phyloP scores from a whole-genome alignment of 352 stramenopile species.

The Phytopythium oedochilum region DNA sequence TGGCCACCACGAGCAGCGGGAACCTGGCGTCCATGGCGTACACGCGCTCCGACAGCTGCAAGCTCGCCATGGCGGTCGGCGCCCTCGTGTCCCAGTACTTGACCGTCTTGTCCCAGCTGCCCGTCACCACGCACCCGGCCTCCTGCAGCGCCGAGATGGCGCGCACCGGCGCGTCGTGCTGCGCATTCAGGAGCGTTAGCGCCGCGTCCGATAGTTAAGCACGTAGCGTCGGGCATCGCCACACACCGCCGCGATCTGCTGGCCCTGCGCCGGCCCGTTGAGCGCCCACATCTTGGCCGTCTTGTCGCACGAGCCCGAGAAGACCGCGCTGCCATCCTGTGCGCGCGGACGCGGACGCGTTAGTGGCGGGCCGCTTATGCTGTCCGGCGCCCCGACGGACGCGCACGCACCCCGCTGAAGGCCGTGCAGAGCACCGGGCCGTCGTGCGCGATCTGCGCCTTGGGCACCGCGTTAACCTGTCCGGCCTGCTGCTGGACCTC shows the following conservation, averaged over 20 bases:
- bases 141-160: conserved; percentile 81
- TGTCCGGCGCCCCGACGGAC: background rate
- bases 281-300: conserved; percentile 95
- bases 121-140: conserved; percentile 90
- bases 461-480: conserved; percentile 71
- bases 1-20: conserved; percentile 93
- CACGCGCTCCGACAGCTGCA: conserved; percentile 92
- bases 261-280: conserved; percentile 59
- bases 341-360: background rate
- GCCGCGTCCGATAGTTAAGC: background rate
- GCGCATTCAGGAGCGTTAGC: conserved; percentile 24
- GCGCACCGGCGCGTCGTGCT: conserved; percentile 92
- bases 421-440: conserved; percentile 89
- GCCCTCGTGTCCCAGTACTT: conserved; percentile 96
- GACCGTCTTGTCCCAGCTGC: conserved; percentile 93
- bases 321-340: conserved; percentile 91
- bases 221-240: background rate
- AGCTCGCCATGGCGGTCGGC: conserved; percentile 79
- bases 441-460: conserved; percentile 87
- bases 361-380: too few species aligned
- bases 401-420: conserved; percentile 72
- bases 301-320: conserved; percentile 93
- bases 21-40: conserved; percentile 95
- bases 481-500: conserved; percentile 69
- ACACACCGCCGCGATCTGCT: conserved; percentile 75